Conservation (phyloP, 345 rosid species). For the Eucalyptus sp. region DNA sequence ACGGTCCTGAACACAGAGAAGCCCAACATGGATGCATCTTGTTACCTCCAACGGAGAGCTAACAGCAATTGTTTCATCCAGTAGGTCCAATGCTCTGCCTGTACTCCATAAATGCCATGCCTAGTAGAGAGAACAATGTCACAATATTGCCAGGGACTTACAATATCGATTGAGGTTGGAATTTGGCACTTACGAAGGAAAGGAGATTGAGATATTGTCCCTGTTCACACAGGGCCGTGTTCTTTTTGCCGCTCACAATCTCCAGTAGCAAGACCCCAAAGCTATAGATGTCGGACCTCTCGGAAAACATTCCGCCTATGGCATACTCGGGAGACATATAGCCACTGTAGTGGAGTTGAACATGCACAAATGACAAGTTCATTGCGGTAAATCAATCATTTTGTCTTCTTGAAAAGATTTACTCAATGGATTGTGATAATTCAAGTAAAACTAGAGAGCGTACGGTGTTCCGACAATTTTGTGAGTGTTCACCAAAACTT, state of each 20-base stretch:
- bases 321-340: slow-evolving; percentile 16
- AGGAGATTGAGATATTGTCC: background rate
- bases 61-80: background rate
- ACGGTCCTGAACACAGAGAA: slow-evolving; percentile 20
- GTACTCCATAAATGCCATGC: background rate
- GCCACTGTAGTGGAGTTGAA: background rate
- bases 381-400: background rate
- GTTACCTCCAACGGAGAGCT: background rate
- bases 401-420: background rate
- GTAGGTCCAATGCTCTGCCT: background rate
- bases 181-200: background rate
- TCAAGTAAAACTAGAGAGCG: background rate
- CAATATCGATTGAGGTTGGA: background rate
- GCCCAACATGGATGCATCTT: background rate
- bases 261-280: slow-evolving; percentile 10
- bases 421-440: background rate
- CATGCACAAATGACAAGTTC: background rate
- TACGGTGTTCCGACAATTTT: slow-evolving; percentile 15
- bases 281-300: slow-evolving; percentile 1
- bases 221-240: background rate
- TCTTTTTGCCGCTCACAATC: slow-evolving; percentile 9
- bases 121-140: background rate
- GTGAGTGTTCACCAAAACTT: background rate
- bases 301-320: background rate
- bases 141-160: too few relatives aligned